Evolutionary conservation across 2,329 filamentous ascomycete genomes (phyloP).

Genomic region (Dothideomycetidae sp.): DNA sequence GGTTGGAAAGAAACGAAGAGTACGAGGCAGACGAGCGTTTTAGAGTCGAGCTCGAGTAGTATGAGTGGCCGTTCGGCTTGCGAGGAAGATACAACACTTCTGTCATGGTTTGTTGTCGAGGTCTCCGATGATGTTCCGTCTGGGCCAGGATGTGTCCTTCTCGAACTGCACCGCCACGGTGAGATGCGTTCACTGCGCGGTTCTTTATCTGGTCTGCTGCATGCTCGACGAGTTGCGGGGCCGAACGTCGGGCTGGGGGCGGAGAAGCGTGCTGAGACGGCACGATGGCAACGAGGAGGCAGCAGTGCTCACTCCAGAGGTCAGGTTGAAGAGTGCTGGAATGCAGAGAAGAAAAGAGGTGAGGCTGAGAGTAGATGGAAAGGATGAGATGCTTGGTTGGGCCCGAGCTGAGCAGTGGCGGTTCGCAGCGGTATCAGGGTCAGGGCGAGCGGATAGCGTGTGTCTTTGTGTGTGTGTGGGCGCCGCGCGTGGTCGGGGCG

Average conservation of each 20-base stretch:
- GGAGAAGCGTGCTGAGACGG: not conserved
- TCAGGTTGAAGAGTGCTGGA: too few relatives aligned
- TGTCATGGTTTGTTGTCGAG: slow-evolving; percentile 27
- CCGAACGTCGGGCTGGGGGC: not conserved
- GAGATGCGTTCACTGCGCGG: not conserved
- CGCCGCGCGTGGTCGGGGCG: too few relatives aligned
- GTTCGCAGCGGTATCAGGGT: not conserved
- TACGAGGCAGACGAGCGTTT: slow-evolving; percentile 23
- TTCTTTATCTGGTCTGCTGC: not conserved
- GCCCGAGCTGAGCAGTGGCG: not conserved
- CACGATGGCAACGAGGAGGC: not conserved
- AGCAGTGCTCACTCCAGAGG: too few relatives aligned
- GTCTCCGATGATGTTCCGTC: too few relatives aligned
- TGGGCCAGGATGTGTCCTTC: slow-evolving; percentile 31
- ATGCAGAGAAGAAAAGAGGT: not conserved
- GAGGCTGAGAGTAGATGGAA: not conserved
- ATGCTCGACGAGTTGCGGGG: not conserved
- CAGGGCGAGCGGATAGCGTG: too few relatives aligned
- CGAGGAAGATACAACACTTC: slow-evolving; percentile 28
- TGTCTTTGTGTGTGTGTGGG: too few relatives aligned
- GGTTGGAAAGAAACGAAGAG: slow-evolving; percentile 11
- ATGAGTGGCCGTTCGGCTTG: slow-evolving; percentile 29
- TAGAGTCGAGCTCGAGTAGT: slow-evolving; percentile 28
- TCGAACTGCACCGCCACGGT: slow-evolving; percentile 25
- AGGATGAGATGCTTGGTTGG: not conserved